Percentiles rank a stretch among this genome's conserved stretches.
These are phyloP conservation scores for Fomitopsis pulvina DNA, from an alignment of 768 basidiomycete genomes.

Conservation along the genomic window DNA sequence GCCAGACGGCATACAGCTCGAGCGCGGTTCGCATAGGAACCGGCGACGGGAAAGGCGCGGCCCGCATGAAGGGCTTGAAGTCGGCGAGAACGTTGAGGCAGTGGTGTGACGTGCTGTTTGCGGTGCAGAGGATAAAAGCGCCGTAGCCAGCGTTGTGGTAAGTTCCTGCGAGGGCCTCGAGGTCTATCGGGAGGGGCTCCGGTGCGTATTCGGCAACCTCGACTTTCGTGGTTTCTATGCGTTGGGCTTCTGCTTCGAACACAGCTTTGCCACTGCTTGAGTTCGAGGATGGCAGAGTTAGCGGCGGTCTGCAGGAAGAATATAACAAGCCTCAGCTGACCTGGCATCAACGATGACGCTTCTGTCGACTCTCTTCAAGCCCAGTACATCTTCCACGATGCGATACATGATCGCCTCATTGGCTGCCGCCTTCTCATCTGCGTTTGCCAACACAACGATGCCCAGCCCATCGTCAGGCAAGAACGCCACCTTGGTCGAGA, in stretches of 20 bases:
- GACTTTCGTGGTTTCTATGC: neutral
- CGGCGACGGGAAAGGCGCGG: neutral
- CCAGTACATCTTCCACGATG: slow-evolving; percentile 5
- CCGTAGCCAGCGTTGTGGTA: slow-evolving; percentile 34
- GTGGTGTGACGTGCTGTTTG: neutral
- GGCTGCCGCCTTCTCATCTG: slow-evolving; percentile 7
- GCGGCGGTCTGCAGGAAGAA: neutral
- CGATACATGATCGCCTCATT: slow-evolving; percentile 1
- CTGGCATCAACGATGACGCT: neutral
- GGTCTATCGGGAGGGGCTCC: neutral
- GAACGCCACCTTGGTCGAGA: slow-evolving; percentile 27
- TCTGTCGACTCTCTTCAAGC: neutral
- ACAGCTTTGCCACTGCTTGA: neutral
- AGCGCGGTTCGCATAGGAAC: neutral
- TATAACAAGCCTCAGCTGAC: neutral
- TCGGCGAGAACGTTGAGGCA: neutral
- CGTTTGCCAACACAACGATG: slow-evolving; percentile 22
- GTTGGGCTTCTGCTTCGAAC: neutral
- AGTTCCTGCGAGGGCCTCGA: neutral
- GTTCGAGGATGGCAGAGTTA: neutral
- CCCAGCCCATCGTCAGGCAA: slow-evolving; percentile 32
- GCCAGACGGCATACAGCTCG: slow-evolving; percentile 9
- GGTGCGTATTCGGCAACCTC: neutral
- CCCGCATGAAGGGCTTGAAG: neutral
- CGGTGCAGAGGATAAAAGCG: slow-evolving; percentile 22